Percentiles rank a stretch among this genome's conserved stretches.
These are phyloP conservation scores for Bipolaris gigantea DNA, from an alignment of 2,329 filamentous ascomycete genomes.

Conservation along the genomic window DNA sequence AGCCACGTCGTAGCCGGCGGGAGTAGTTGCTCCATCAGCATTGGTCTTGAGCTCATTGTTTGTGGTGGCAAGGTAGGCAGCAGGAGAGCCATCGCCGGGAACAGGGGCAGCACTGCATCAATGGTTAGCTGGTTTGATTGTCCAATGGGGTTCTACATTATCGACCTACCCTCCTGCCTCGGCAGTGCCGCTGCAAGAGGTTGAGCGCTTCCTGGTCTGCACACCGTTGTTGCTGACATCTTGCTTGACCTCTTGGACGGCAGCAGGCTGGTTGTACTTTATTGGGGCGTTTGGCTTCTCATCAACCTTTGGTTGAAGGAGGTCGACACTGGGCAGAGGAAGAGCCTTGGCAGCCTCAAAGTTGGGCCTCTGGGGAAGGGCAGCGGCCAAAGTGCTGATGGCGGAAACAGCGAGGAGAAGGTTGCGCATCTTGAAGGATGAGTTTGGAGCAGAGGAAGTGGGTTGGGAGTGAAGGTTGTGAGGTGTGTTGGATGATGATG, in stretches of 20 bases:
- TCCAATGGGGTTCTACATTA: background rate
- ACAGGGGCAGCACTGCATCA: background rate
- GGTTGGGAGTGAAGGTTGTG: constrained; percentile 7
- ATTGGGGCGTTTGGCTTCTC: constrained; percentile 4
- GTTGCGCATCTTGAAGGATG: constrained; percentile 29
- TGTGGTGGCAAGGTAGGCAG: constrained; percentile 12
- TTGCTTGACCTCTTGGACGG: constrained; percentile 14
- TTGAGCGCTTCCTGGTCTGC: constrained; percentile 13
- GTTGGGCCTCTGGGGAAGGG: constrained; percentile 39
- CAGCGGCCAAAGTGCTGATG: constrained; percentile 19
- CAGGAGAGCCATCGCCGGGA: background rate
- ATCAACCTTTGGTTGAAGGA: constrained; percentile 30
- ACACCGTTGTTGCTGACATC: constrained; percentile 14
- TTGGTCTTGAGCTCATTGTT: constrained; percentile 10
- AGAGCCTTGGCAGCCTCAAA: constrained; percentile 43
- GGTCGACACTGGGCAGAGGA: constrained; percentile 24
- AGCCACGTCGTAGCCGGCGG: constrained; percentile 19
- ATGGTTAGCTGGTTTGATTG: background rate
- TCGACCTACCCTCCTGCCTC: constrained; percentile 21
- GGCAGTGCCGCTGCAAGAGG: constrained; percentile 7
- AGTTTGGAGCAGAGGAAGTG: constrained; percentile 9
- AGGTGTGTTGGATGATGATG: constrained; percentile 17
- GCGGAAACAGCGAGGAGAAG: constrained; percentile 19
- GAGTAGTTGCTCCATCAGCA: constrained; percentile 15
- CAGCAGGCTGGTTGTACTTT: constrained; percentile 1